These are phyloP conservation scores for Coemansia sp. DNA, from an alignment of 192 early-diverging fungal species.

Conservation along the genomic window DNA sequence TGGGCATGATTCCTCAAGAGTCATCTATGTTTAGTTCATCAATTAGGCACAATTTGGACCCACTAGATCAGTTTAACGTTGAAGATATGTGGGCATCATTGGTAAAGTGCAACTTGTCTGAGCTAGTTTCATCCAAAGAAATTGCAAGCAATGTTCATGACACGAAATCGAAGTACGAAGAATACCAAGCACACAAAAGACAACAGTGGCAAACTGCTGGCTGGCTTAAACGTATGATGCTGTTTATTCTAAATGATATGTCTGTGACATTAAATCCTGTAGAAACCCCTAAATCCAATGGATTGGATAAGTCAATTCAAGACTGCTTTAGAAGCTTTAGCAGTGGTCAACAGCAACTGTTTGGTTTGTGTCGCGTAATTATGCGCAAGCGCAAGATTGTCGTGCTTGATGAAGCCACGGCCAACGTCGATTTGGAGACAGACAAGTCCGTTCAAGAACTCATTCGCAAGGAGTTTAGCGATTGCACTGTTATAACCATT, in stretches of 20 bases:
- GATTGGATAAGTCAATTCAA: background rate
- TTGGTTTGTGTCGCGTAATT: constrained; percentile 61
- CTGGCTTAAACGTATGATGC: constrained; percentile 4
- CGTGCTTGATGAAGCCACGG: constrained; percentile 68
- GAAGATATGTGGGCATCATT: constrained; percentile 27
- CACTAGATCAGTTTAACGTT: constrained; percentile 41
- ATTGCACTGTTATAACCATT: constrained; percentile 58
- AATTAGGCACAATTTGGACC: constrained; percentile 68
- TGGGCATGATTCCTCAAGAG: constrained; percentile 63
- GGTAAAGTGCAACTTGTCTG: constrained; percentile 21
- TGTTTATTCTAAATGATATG: constrained; percentile 4
- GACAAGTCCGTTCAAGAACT: constrained; percentile 9
- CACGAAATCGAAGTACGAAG: background rate
- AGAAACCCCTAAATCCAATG: background rate
- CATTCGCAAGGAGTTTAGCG: constrained; percentile 55
- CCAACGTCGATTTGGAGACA: constrained; percentile 54
- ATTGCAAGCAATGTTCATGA: background rate
- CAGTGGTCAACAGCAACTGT: constrained; percentile 60
- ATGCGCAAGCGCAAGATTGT: constrained; percentile 57
- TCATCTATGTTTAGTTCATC: constrained; percentile 65
- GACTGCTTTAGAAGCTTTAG: constrained; percentile 11
- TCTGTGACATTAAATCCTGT: background rate
- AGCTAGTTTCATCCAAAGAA: constrained; percentile 1
- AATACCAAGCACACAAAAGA: background rate
- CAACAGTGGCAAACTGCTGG: constrained; percentile 20